These are phyloP conservation scores for Mycena haematopus DNA, from an alignment of 768 basidiomycete genomes.

Conservation along the genomic window DNA sequence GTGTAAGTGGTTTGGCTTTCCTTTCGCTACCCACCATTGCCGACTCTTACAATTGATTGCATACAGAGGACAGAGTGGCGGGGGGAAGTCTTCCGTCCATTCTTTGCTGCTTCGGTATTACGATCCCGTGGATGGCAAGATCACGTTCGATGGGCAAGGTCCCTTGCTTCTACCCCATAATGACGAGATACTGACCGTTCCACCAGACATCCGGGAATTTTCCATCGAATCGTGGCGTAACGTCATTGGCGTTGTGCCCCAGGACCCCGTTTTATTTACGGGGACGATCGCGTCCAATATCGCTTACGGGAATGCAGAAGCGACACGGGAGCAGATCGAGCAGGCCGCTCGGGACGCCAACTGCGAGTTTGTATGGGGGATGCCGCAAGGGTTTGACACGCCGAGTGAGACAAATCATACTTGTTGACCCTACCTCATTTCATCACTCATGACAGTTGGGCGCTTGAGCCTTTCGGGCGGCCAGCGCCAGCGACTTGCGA, in stretches of 20 bases:
- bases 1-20: constrained; percentile 75
- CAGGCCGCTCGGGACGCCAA: constrained; percentile 89
- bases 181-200: constrained; percentile 1
- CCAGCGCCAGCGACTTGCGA: constrained; percentile 81
- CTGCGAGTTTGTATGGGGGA: constrained; percentile 94
- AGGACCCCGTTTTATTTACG: constrained; percentile 90
- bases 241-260: constrained; percentile 93
- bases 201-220: constrained; percentile 84
- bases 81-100: constrained; percentile 93
- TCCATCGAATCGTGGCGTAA: constrained; percentile 85
- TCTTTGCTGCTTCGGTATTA: constrained; percentile 88
- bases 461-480: constrained; percentile 77
- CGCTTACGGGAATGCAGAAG: constrained; percentile 80
- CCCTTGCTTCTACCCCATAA: neutral
- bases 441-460: constrained; percentile 53
- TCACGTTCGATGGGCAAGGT: constrained; percentile 90
- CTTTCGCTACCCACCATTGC: neutral
- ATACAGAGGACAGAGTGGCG: constrained; percentile 85
- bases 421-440: neutral
- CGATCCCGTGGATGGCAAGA: constrained; percentile 81
- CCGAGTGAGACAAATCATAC: constrained; percentile 60
- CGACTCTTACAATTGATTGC: constrained; percentile 3
- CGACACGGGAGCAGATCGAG: constrained; percentile 85
- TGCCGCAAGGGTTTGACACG: constrained; percentile 95
- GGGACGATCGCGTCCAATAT: constrained; percentile 97